Evolutionary conservation across 495 filamentous ascomycete genomes (phyloP), one percentile per base, ranked within the genome.

Genomic region (Hypoxylon intermedium): DNA sequence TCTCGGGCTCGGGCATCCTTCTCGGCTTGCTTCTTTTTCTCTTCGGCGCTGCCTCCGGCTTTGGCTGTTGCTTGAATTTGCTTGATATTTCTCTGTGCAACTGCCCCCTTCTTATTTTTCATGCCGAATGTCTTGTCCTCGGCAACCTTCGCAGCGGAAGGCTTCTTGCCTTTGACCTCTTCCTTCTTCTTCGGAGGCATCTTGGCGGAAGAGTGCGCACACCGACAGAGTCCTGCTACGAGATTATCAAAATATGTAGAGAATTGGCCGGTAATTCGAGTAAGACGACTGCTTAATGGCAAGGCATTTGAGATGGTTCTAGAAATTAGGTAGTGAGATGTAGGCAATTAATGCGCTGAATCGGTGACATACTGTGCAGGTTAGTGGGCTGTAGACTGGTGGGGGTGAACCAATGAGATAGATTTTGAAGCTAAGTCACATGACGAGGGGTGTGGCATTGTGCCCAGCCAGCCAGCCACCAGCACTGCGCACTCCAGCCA

Each of bases 81-180:
- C 52, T 88, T 88, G 56, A 99, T 98, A 56, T 89, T 84, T 70
- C 87, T 94, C 79, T 97, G 90, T 55, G 91, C 92, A 41, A 83
- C 87, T 45, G 84, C 86, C 60, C 94, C 94, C 85, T 96, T 97
- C 86, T 99, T 98, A 72, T 98, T 98, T 81, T 98, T 98, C 93
- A 98, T 96, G 64, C 94, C 94, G 82, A 98, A 98, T 49, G 94
- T 97, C 82, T 94, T 95, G 81, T 98, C 94, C 50, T 93, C 91
- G 56, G 91, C 88, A 11, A 79, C 57, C 74, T 92, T 92, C 38
- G 79, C 69, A 45, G 83, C 75, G 33, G 85, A 82, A 63, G 86
- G 80, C 85, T 93, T 90, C 79, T 80, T 81, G 66, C 73, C 79
- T 26, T 61, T 73, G 31, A n/a, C 58, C 77, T 90, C 88, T 11